Evolutionary conservation across 179 eudicot genomes (phyloP), one percentile per base, ranked within the genome.

Genomic region (Spergularia azorica): DNA sequence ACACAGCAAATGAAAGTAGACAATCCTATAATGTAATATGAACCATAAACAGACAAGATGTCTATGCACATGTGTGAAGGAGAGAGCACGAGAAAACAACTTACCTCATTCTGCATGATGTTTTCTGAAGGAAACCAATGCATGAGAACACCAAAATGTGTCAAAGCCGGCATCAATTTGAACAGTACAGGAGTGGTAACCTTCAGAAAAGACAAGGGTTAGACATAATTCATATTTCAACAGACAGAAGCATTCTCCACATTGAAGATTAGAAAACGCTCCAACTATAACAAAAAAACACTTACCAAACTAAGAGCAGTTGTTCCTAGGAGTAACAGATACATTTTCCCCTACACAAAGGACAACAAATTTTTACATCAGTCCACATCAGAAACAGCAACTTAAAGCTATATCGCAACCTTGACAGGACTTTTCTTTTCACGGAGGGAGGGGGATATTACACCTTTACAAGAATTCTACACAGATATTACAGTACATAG

Each of bases 121-220:
- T 74, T 88, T 52, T 95, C 97, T 12, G 89, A 54, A 72, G 97
- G 97, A 77, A 95, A 95, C 99, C 99, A 95, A 76, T 89, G 95
- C 99, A 95, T 91, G 70, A 95, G 97, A 87, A 83, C 94, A 17
- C 97, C 99, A 65, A 95, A 87, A 84, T 91, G 99, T 88, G 91
- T 86, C 83, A 93, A 86, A 74, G 97, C 97, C 38, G 99, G 99
- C 87, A 91, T 88, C 82, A 95, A 79, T 84, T 90, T 93, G 87
- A 95, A 95, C 75, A 95, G 72, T 72, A 95, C 73, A 62, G 99
- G 99, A 70, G 99, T 93, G 61, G 97, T 90, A 74, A 95, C 97
- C 97, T 95, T 86, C 70, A 86, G 48, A 11, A 78, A 70, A 70
- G 68, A 74, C 11, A 74, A 73, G 50, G 11, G 50, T 43, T 62